Conservation (phyloP, 1,139 yeast species). For the Sporopachydermia cereana region DNA sequence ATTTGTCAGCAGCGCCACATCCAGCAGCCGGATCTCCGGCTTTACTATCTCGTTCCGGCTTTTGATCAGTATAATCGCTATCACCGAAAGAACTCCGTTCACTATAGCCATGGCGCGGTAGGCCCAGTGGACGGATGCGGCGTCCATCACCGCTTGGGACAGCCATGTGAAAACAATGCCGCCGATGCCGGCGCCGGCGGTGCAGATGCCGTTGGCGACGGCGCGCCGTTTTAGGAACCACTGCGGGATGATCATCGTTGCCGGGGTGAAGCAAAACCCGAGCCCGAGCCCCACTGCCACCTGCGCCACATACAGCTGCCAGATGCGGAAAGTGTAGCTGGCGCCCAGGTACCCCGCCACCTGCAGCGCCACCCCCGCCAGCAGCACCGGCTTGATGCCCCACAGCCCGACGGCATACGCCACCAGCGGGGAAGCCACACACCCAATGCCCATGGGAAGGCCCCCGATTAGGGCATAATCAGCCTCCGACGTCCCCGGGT, state of each 20-base stretch:
- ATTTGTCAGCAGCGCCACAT: conserved; percentile 18
- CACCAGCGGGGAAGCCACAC: conserved; percentile 44
- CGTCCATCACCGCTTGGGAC: conserved; percentile 28
- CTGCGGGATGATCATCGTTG: conserved; percentile 40
- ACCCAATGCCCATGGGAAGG: conserved; percentile 45
- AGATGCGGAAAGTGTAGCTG: conserved; percentile 44
- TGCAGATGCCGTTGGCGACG: conserved; percentile 42
- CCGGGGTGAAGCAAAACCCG: conserved; percentile 49
- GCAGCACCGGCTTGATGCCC: conserved; percentile 30
- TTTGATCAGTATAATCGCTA: conserved; percentile 33
- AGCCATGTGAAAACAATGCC: conserved; percentile 29
- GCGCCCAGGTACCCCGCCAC: conserved; percentile 51
- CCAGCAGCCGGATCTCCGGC: conserved; percentile 19
- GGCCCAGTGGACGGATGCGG: conserved; percentile 57
- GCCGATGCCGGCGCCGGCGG: conserved; percentile 56
- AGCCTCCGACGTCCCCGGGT: conserved; percentile 44
- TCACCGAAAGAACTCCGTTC: conserved; percentile 24
- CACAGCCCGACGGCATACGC: conserved; percentile 26
- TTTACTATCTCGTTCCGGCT: conserved; percentile 30
- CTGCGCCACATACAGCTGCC: conserved; percentile 59
- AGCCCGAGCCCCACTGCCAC: conserved; percentile 51
- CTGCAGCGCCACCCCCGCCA: conserved; percentile 39
- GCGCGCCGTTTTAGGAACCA: conserved; percentile 52
- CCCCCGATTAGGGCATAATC: conserved; percentile 69
- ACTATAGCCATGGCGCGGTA: conserved; percentile 44